Evolutionary conservation across 139 green algal genomes (phyloP).

Genomic region (Chlorella sp.): DNA sequence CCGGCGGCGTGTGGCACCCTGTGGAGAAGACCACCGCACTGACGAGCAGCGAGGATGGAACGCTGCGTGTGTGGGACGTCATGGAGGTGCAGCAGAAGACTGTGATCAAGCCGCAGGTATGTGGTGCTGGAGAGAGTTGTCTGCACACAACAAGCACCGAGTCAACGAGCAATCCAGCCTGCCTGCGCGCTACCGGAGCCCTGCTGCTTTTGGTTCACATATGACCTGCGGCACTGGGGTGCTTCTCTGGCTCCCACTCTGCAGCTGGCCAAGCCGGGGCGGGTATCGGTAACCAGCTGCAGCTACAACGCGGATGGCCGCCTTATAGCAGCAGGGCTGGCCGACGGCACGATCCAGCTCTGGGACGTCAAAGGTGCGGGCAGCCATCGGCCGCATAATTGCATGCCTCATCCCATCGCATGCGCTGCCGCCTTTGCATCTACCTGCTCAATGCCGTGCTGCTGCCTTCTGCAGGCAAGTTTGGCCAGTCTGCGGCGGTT

Average conservation of each 20-base stretch:
- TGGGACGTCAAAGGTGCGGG: conserved; percentile 74
- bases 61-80: conserved; percentile 88
- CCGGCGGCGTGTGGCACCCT: conserved; percentile 87
- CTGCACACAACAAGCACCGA: too few species aligned
- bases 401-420: neutral
- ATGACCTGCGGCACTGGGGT: too few species aligned
- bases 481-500: conserved; percentile 78
- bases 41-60: conserved; percentile 91
- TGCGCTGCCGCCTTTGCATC: neutral
- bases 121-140: too few species aligned
- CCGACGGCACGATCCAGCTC: conserved; percentile 92
- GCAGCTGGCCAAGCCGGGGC: conserved; percentile 42
- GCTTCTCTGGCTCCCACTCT: neutral
- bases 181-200: too few species aligned
- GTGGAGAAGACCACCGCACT: conserved; percentile 77
- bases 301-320: conserved; percentile 76
- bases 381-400: neutral
- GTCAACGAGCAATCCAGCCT: too few species aligned
- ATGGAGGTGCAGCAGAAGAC: conserved; percentile 84
- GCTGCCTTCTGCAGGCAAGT: conserved; percentile 67
- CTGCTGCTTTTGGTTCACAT: too few species aligned
- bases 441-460: neutral
- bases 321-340: conserved; percentile 83
- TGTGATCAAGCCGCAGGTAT: conserved; percentile 90
- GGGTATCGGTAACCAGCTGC: conserved; percentile 81